A percentile compares a stretch with the other conserved stretches of the same genome.
Conservation (phyloP, 2,329 filamentous ascomycete genomes). For the Beauveria medogensis region DNA sequence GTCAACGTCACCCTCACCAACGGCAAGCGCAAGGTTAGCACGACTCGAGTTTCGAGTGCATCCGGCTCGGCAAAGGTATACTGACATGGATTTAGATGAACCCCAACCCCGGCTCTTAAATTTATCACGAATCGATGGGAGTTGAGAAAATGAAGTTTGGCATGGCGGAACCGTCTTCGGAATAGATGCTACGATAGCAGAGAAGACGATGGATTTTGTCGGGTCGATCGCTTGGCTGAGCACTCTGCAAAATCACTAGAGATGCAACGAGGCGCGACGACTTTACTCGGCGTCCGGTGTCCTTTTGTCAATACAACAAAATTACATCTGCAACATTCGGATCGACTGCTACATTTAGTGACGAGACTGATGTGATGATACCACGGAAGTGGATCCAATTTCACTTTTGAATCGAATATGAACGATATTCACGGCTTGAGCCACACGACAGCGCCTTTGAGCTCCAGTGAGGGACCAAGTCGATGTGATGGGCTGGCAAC, state of each 20-base stretch:
- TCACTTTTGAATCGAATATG: neutral
- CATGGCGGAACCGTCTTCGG: slow-evolving; percentile 24
- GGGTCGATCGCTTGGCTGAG: slow-evolving; percentile 29
- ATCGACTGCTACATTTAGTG: neutral
- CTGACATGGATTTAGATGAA: slow-evolving; percentile 55
- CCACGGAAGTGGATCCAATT: neutral
- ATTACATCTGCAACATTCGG: slow-evolving; percentile 22
- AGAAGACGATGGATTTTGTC: slow-evolving; percentile 28
- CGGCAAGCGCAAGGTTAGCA: slow-evolving; percentile 91
- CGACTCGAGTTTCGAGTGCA: neutral
- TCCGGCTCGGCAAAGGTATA: neutral
- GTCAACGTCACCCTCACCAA: slow-evolving; percentile 96
- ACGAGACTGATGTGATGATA: neutral
- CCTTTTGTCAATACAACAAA: slow-evolving; percentile 33
- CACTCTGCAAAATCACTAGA: slow-evolving; percentile 21
- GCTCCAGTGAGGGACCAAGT: too few relatives aligned
- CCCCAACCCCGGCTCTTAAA: slow-evolving; percentile 71
- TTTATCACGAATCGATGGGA: slow-evolving; percentile 16
- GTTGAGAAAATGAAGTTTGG: slow-evolving; percentile 23
- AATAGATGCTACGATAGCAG: slow-evolving; percentile 24
- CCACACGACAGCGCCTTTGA: too few relatives aligned
- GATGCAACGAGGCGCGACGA: slow-evolving; percentile 30
- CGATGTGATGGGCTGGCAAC: too few relatives aligned
- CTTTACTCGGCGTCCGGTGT: slow-evolving; percentile 34
- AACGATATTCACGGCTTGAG: neutral